These are phyloP conservation scores for Eucalyptus marginata DNA, from an alignment of 345 rosid genomes.

Conservation along the genomic window DNA sequence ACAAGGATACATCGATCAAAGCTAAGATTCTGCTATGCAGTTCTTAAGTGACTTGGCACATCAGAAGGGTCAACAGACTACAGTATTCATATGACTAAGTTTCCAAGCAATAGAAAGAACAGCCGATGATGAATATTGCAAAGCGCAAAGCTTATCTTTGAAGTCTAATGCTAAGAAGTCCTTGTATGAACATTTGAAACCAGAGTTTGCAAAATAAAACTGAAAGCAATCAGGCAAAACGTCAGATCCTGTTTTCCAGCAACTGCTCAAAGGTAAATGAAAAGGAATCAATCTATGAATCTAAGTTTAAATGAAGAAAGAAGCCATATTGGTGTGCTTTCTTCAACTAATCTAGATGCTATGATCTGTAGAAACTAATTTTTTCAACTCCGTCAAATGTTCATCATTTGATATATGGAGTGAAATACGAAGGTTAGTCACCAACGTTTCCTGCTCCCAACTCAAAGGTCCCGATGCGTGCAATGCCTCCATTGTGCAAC, in stretches of 20 bases:
- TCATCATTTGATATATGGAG: constrained; percentile 72
- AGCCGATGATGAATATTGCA: not conserved
- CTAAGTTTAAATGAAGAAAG: not conserved
- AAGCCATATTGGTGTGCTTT: not conserved
- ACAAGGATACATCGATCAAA: not conserved
- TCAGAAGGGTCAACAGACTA: not conserved
- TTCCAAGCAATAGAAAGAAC: not conserved
- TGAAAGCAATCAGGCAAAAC: not conserved
- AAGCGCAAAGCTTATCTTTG: not conserved
- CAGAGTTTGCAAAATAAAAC: not conserved
- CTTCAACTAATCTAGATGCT: constrained; percentile 38
- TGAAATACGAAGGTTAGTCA: constrained; percentile 61
- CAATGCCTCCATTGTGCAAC: constrained; percentile 32
- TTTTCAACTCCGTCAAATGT: constrained; percentile 63
- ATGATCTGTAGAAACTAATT: constrained; percentile 51
- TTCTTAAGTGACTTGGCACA: not conserved
- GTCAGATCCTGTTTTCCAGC: not conserved
- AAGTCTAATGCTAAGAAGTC: not conserved
- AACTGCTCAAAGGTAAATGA: not conserved
- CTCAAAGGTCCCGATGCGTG: constrained; percentile 58
- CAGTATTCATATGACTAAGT: not conserved
- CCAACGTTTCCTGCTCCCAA: constrained; percentile 74
- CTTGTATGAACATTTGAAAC: not conserved
- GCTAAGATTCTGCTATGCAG: not conserved
- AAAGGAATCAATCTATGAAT: not conserved